Percentiles rank a stretch among this genome's conserved stretches.
phyloP scores from a whole-genome alignment of 345 rosid species.

The Eucalyptus marginata region DNA sequence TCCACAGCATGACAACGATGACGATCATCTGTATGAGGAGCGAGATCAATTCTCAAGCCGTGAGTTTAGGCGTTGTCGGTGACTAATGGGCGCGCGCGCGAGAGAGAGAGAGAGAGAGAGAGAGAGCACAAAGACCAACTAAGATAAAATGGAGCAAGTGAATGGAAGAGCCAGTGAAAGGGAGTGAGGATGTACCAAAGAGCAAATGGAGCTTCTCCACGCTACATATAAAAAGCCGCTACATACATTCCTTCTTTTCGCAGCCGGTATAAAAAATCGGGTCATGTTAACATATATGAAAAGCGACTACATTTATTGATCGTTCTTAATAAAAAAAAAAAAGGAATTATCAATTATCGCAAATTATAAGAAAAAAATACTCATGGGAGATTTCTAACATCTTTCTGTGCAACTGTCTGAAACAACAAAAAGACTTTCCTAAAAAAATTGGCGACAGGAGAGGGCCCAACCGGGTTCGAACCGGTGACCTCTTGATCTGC shows the following conservation, averaged over 20 bases:
- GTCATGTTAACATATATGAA: not conserved
- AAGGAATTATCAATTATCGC: not conserved
- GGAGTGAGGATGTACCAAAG: not conserved
- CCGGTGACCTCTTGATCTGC: slow-evolving; percentile 72
- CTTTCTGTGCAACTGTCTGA: not conserved
- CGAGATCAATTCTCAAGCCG: not conserved
- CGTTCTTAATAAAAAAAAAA: not conserved
- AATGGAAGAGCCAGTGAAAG: no score
- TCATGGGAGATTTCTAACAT: not conserved
- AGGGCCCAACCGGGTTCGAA: slow-evolving; percentile 33
- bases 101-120: not conserved
- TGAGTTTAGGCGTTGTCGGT: not conserved
- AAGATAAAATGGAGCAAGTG: no score
- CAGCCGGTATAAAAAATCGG: rapidly evolving
- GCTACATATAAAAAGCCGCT: not conserved
- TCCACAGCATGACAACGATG: not conserved
- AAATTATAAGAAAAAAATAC: not conserved
- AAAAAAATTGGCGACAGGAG: not conserved
- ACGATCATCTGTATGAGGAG: not conserved
- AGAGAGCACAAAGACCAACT: no score
- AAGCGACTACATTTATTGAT: not conserved
- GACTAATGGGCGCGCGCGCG: not conserved
- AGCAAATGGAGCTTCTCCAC: not conserved
- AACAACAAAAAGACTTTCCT: not conserved
- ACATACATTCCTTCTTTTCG: not conserved